phyloP scores from a whole-genome alignment of 768 basidiomycete species.

The Phylloporus sp. region DNA sequence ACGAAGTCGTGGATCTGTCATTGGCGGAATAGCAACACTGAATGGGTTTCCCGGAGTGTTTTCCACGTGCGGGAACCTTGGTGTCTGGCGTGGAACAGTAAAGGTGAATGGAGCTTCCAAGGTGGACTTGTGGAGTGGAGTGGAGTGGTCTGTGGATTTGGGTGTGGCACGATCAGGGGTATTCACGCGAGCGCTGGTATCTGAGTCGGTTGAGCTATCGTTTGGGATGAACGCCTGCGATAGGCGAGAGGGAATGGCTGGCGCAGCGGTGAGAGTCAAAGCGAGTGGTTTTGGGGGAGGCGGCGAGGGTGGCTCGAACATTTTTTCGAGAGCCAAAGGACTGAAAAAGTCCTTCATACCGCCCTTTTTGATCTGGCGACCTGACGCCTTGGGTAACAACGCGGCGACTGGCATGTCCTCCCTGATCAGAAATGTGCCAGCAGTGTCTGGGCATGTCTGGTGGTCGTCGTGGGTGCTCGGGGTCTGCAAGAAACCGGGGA shows the following conservation, averaged over 20 bases:
- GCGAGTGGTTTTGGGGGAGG: slow-evolving; percentile 35
- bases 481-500: slow-evolving; percentile 45
- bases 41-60: slow-evolving; percentile 46
- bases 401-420: slow-evolving; percentile 56
- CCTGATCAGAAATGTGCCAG: slow-evolving; percentile 73
- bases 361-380: slow-evolving; percentile 48
- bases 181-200: slow-evolving; percentile 10
- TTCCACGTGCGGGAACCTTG: slow-evolving; percentile 47
- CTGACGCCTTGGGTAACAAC: slow-evolving; percentile 63
- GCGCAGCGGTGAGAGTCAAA: slow-evolving; percentile 26
- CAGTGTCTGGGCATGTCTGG: slow-evolving; percentile 30
- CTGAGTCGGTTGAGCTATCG: slow-evolving; percentile 26
- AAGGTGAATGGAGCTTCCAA: slow-evolving; percentile 72
- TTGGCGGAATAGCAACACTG: slow-evolving; percentile 28
- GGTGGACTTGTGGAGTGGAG: slow-evolving; percentile 36
- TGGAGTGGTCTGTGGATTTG: slow-evolving; percentile 8
- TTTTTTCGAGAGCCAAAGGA: slow-evolving; percentile 77
- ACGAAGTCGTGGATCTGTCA: slow-evolving; percentile 70
- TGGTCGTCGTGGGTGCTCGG: slow-evolving; percentile 33
- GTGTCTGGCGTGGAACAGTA: slow-evolving; percentile 46
- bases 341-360: slow-evolving; percentile 81
- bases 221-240: slow-evolving; percentile 34
- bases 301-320: slow-evolving; percentile 93
- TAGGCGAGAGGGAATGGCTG: slow-evolving; percentile 32
- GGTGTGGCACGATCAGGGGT: slow-evolving; percentile 5